Percentiles rank a stretch among this genome's conserved stretches.
Evolutionary conservation across 139 green algal genomes (phyloP).

Genomic region (Auxenochlorella pyrenoidosa): DNA sequence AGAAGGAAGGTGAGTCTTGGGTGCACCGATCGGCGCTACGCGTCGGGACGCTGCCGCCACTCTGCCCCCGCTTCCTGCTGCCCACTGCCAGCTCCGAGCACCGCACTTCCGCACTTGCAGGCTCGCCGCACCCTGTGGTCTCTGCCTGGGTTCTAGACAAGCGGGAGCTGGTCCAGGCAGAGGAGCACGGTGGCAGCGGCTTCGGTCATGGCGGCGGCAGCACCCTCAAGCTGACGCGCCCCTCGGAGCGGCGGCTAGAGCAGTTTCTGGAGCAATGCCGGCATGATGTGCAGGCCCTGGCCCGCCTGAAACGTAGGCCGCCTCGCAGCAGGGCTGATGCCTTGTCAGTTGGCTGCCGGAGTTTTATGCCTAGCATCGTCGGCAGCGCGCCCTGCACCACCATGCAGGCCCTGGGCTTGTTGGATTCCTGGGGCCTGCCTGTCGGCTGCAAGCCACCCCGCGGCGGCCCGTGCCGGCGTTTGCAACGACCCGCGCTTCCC

Average conservation of each 20-base stretch:
- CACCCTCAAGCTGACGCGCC: not conserved
- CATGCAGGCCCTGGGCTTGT: too few relatives aligned
- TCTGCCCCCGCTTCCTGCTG: not conserved
- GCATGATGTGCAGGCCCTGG: slow-evolving; percentile 36
- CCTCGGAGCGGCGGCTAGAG: slow-evolving; percentile 17
- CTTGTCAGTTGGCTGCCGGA: too few relatives aligned
- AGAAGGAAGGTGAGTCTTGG: slow-evolving; percentile 27
- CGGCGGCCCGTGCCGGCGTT: too few relatives aligned
- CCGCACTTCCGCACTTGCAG: slow-evolving; percentile 20
- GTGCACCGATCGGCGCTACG: slow-evolving; percentile 1
- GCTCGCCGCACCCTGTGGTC: slow-evolving; percentile 56
- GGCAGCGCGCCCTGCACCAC: too few relatives aligned
- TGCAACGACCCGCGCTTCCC: not conserved
- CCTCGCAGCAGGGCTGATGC: too few relatives aligned
- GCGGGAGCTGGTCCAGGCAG: slow-evolving; percentile 49
- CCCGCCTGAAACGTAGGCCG: slow-evolving; percentile 61
- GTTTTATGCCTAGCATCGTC: too few relatives aligned
- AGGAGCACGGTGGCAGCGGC: slow-evolving; percentile 5
- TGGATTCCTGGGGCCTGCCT: too few relatives aligned
- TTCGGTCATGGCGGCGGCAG: not conserved
- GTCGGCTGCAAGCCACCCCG: too few relatives aligned
- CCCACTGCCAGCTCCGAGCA: not conserved
- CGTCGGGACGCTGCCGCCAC: not conserved
- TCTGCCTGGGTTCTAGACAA: slow-evolving; percentile 86
- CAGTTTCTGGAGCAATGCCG: slow-evolving; percentile 48